Evolutionary conservation across 768 basidiomycete species (phyloP).

Genomic region (Lactarius hatsudake): DNA sequence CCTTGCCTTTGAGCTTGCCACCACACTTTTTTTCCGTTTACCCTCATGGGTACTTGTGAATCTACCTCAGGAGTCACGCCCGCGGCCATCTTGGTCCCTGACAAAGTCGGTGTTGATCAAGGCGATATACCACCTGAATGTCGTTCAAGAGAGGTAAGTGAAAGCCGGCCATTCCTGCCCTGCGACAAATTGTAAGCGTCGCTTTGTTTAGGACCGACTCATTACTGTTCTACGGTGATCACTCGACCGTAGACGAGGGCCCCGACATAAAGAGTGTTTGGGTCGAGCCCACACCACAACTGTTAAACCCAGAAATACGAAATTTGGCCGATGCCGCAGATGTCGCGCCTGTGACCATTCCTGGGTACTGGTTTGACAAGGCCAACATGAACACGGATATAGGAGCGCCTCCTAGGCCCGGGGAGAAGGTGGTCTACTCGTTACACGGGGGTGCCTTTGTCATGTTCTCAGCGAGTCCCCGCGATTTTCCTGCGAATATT

Average conservation of each 20-base stretch:
- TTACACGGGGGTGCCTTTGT: constrained; percentile 66
- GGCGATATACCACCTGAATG: not conserved
- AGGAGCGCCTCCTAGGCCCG: constrained; percentile 41
- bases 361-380: constrained; percentile 26
- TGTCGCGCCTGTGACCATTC: constrained; percentile 19
- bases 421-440: constrained; percentile 56
- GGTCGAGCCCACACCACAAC: constrained; percentile 25
- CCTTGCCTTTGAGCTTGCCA: constrained; percentile 14
- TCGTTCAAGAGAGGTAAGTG: constrained; percentile 10
- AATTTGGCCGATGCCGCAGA: constrained; percentile 14
- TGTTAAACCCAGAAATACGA: constrained; percentile 20
- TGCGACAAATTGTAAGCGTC: not conserved
- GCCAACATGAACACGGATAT: constrained; percentile 1
- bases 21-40: constrained; percentile 16
- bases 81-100: constrained; percentile 18
- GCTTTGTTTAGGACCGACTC: constrained; percentile 10
- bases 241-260: constrained; percentile 17
- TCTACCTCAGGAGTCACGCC: constrained; percentile 4
- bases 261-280: constrained; percentile 26
- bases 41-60: constrained; percentile 20
- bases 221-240: constrained; percentile 18
- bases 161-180: not conserved
- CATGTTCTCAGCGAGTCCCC: constrained; percentile 55
- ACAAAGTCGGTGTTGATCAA: constrained; percentile 15
- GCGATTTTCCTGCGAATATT: constrained; percentile 40